Evolutionary conservation across 257 asterid species (phyloP), one percentile per base, ranked within the genome.

Genomic region (Pogostemon cablin): DNA sequence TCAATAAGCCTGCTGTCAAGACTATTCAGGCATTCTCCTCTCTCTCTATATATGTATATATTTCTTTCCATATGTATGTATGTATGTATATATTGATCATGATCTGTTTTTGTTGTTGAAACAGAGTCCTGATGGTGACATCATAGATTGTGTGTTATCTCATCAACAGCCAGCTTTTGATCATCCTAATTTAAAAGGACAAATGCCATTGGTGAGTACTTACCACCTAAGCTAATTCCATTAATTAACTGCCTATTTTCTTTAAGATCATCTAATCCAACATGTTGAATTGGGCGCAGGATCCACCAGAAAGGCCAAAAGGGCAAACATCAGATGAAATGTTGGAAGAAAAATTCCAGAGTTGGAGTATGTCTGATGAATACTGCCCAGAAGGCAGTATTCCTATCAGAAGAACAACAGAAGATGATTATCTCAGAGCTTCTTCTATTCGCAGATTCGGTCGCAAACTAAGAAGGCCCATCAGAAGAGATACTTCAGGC

Each of bases 121-220:
- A 12, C 86, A 93, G 98, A 90, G 98, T 68, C 86, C 92, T 10
- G 97, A 93, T 72, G 97, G 98, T n/a, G 98, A 93, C 78, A 72
- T 85, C 47, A 87, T 93, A 71, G 98, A 91, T 34, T 93, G 98
- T 72, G 96, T 93, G 2, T 59, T 72, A 71, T 75, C 90, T 58
- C 90, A 88, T 76, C 81, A 87, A 55, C 98, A 93, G 60, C 96
- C 95, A 72, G 97, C 98, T 69, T 90, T 93, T 57, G 98, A 93
- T 78, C 96, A 93, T 71, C 97, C 96, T 55, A 66, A 65, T 9
- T 72, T 93, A 48, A 82, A 77, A 73, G 98, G 96, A 46, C 93
- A 86, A 72, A 87, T 75, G 67, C 95, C 95, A 72, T 12, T 88
- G 96, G 98, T 88, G 66, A 47, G 53, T 9, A 4, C 3, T 37